A percentile compares a stretch with the other conserved stretches of the same genome.
Evolutionary conservation across 2,329 filamentous ascomycete species (phyloP).

Genomic region (Pseudopyricularia javanii): DNA sequence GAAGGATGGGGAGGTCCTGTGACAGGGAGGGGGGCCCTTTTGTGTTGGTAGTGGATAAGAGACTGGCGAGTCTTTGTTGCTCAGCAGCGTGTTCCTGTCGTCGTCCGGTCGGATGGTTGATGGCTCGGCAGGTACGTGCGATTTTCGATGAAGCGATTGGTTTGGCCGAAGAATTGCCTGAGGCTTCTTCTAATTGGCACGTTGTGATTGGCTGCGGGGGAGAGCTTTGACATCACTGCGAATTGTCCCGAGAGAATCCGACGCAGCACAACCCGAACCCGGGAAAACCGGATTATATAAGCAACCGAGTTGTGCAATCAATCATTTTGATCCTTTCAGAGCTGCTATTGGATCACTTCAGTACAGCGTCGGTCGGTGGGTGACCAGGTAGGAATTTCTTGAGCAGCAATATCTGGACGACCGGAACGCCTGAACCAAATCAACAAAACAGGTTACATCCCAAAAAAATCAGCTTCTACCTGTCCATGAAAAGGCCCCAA

Average conservation of each 20-base stretch:
- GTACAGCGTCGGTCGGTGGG: too few relatives aligned
- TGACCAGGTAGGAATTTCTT: too few relatives aligned
- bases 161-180: slow-evolving; percentile 18
- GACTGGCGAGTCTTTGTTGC: too few relatives aligned
- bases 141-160: slow-evolving; percentile 11
- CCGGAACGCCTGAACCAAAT: too few relatives aligned
- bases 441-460: too few relatives aligned
- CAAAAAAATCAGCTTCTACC: too few relatives aligned
- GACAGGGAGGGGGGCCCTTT: too few relatives aligned
- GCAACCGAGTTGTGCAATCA: not conserved
- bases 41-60: too few relatives aligned
- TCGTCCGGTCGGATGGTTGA: not conserved
- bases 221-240: slow-evolving; percentile 6
- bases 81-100: not conserved
- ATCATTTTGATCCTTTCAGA: not conserved
- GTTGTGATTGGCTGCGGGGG: slow-evolving; percentile 27
- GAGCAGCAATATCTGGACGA: too few relatives aligned
- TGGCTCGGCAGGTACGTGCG: slow-evolving; percentile 20
- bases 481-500: too few relatives aligned
- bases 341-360: too few relatives aligned
- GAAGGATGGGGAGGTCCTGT: not conserved
- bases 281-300: not conserved
- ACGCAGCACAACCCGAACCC: not conserved
- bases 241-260: slow-evolving; percentile 2
- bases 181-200: slow-evolving; percentile 30